A percentile compares a stretch with the other conserved stretches of the same genome.
These are phyloP conservation scores for Pseudomonodictys pantanalensis DNA, from an alignment of 495 filamentous ascomycete species.

Conservation along the genomic window DNA sequence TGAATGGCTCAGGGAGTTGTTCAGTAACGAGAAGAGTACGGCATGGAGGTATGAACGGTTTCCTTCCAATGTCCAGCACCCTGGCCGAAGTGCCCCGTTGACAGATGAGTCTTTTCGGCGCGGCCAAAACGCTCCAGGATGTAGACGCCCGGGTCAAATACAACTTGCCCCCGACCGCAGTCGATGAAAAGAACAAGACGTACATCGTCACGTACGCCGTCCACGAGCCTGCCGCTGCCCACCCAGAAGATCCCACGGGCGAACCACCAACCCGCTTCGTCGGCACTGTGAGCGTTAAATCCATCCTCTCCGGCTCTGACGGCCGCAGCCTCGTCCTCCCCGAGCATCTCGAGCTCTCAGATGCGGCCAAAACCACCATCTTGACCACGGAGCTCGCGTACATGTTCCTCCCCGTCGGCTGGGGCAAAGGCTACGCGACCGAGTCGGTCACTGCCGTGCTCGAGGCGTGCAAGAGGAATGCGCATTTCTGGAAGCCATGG, in stretches of 20 bases:
- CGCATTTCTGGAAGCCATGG: constrained; percentile 19
- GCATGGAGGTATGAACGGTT: constrained; percentile 23
- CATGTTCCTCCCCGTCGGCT: constrained; percentile 17
- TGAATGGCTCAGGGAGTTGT: constrained; percentile 28
- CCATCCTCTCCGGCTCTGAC: no score
- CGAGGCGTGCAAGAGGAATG: constrained; percentile 16
- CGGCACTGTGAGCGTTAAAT: constrained; percentile 19
- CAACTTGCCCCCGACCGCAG: constrained; percentile 1
- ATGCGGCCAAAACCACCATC: not conserved
- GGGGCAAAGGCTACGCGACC: constrained; percentile 30
- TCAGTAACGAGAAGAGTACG: constrained; percentile 24
- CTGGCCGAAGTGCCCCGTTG: no score
- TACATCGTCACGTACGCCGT: constrained; percentile 29
- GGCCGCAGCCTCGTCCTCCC: constrained; percentile 12
- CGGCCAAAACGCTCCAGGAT: constrained; percentile 19
- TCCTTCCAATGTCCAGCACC: not conserved
- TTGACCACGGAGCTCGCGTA: constrained; percentile 29
- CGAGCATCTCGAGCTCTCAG: constrained; percentile 10
- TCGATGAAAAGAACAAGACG: constrained; percentile 3
- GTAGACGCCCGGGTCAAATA: constrained; percentile 10
- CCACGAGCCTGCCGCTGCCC: no score
- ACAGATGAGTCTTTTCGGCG: constrained; percentile 18
- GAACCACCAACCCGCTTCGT: constrained; percentile 3
- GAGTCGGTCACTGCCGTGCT: constrained; percentile 20
- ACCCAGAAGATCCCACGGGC: constrained; percentile 6